Base-by-base conservation (phyloP, 1,139 yeast genomes). In the Hyphopichia pseudoburtonii region DNA sequence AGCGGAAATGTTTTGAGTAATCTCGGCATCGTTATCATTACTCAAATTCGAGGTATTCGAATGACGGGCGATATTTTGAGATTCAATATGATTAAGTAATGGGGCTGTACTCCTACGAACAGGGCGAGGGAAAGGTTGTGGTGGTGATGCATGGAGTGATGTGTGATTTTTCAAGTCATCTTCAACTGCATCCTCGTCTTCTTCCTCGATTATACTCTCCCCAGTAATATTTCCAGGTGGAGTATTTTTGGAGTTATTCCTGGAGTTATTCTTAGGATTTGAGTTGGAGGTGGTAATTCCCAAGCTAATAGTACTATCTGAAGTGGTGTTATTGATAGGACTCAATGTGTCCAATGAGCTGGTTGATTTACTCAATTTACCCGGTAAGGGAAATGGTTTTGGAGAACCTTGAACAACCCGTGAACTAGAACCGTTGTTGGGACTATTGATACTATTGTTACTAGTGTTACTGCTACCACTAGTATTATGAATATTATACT, bases 301-400 rank as follows among this genome's bases (percentile, higher is more conserved):
- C 14, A 25, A 25, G 11, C 14, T 25, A n/a, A 25, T 25, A 10
- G 28, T n/a, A 10, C 28, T 25, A n/a, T n/a, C n/a, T 6, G 15
- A n/a, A 11, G 23, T 30, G 4, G n/a, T 17, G 19, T 29, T 22
- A 15, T 21, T 30, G 4, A 31, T 17, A 2, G 35, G 30, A 25
- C 24, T 25, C 8, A 32, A 11, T 9, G 8, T 32, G 12, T 33
- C 36, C 19, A 34, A 17, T 3, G 37, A 28, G 17, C 24, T 30
- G 14, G 36, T 33, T 9, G 26, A 21, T 12, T 43, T 41, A 30
- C 45, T 43, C 21, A 60, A 48, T 40, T 54, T 62, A 0, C 73
- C 72, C 0, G 73, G 73, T 30, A 67, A 52, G 2, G 73, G 72
- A 41, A 62, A 59, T 2, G 73, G 72, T 32, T 49, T 54, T 17